Evolutionary conservation across 2,329 filamentous ascomycete genomes (phyloP), one percentile per base, ranked within the genome.

Genomic region (Dactylellina leptospora): DNA sequence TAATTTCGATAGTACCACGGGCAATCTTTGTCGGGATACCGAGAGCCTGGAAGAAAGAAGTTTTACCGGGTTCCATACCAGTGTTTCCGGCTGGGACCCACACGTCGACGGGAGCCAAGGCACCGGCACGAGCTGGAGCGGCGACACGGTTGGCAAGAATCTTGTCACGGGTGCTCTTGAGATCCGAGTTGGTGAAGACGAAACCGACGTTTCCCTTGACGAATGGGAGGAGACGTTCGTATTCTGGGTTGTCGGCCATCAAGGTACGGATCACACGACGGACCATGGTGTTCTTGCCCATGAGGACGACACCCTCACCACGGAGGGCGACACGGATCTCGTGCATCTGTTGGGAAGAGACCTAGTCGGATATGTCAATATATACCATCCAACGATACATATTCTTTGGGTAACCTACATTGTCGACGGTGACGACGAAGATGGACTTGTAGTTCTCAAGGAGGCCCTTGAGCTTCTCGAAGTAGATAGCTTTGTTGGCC

Each of bases 251-350:
- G 81, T 99, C 95, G 82, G 79, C 59, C 79, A 97, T 81, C 86
- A 99, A 96, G 81, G 91, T 93, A 87, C 93, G 96, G 81, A 99
- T 87, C 79, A 95, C 96, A 86, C 95, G 93, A 83, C 95, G 95
- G 81, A 96, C 93, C 95, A 99, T 99, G 84, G 95, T 99, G 89
- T 99, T 99, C 90, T 97, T 97, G 82, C 93, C 95, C 95, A 97
- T 97, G 85, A 99, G 87, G 79, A 99, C 93, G 79, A 97, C 90
- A 84, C 88, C 93, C 84, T 96, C 85, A 75, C 89, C 90, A 82
- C 95, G 93, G 82, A 99, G 90, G 80, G 91, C 84, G 80, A 89
- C 85, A 83, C 95, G 91, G 83, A 99, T 97, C 88, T 99, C 95
- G 91, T 99, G 95, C 96, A 99, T 99, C 89, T 99, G 96, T 89